Base-by-base conservation (phyloP, 2,329 filamentous ascomycete species). In the Phialocephala subalpina region DNA sequence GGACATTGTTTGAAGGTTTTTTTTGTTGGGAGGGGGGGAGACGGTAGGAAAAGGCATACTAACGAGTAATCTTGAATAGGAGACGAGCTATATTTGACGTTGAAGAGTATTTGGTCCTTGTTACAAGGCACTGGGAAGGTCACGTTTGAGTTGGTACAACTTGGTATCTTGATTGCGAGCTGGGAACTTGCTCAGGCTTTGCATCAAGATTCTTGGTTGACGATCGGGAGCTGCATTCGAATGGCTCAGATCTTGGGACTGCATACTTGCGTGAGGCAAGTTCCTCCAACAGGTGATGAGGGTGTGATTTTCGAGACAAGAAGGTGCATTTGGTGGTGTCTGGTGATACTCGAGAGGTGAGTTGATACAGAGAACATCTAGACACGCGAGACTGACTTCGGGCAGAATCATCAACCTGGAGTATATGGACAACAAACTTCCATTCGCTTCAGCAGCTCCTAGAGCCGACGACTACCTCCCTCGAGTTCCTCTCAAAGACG, bases 301-400 rank as follows among this genome's bases (percentile, higher is more conserved):
- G 29, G 29, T 45, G 35, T 11, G 1, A 36, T 36, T 1, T 55
- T 67, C 8, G 68, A 69, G 27, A 61, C 45, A 18, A 62, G 49
- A 18, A 65, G 66, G 29, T 62, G 61, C 58, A 35, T 70, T n/a
- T 72, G 68, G 68, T 72, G 70, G 68, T 58, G 52, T 8, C 60
- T 70, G 20, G 63, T 69, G 4, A 53, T 70, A 14, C 53, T 70
- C 1, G 68, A 72, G 62, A 64, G 68, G 70, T 69, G 59, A 8
- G 65, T 63, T 52, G 35, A 9, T 25, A 42, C 38, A 52, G 35
- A 59, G 22, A 11, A n/a, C n/a, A n/a, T n/a, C n/a, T n/a, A n/a
- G 12, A 25, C 22, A 20, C 3, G 11, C 16, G 12, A 49, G 11
- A 29, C 38, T 60, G 58, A 61, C 55, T 29, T 4, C 18, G 18